Evolutionary conservation across 352 stramenopile genomes (phyloP).

Genomic region (Phytophthora podocarpi): DNA sequence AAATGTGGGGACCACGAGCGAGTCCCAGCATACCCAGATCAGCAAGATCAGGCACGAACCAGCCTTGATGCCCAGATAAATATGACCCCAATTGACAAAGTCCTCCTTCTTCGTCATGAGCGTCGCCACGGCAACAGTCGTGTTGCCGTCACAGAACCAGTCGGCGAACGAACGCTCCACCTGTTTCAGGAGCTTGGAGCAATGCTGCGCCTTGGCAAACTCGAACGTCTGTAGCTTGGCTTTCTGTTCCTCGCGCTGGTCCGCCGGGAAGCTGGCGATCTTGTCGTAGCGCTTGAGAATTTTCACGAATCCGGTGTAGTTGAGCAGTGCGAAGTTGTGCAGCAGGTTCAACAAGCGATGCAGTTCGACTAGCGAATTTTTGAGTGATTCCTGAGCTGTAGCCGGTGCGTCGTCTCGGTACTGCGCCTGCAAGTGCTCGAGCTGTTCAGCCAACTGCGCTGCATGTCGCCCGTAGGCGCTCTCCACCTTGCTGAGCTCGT

Average conservation of each 20-base stretch:
- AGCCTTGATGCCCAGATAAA: slow-evolving; percentile 88
- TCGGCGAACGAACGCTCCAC: slow-evolving; percentile 78
- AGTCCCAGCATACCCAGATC: slow-evolving; percentile 97
- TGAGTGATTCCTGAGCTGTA: slow-evolving; percentile 88
- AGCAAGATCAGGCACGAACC: slow-evolving; percentile 79
- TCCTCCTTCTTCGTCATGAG: slow-evolving; percentile 83
- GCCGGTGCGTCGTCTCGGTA: slow-evolving; percentile 61
- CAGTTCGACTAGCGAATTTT: slow-evolving; percentile 93
- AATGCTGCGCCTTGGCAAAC: slow-evolving; percentile 65
- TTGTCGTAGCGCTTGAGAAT: slow-evolving; percentile 97
- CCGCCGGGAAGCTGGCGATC: slow-evolving; percentile 40
- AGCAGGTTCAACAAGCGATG: slow-evolving; percentile 94
- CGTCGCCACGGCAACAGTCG: slow-evolving; percentile 70
- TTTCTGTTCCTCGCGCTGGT: slow-evolving; percentile 49
- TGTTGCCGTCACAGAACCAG: slow-evolving; percentile 79
- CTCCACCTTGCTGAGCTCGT: slow-evolving; percentile 92
- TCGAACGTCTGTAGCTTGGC: slow-evolving; percentile 55
- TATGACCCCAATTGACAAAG: slow-evolving; percentile 78
- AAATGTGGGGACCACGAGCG: slow-evolving; percentile 84
- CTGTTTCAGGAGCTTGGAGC: slow-evolving; percentile 50
- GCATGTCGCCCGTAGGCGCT: slow-evolving; percentile 90
- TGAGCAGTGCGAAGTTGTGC: slow-evolving; percentile 97
- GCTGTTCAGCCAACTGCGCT: slow-evolving; percentile 80
- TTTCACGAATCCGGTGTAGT: slow-evolving; percentile 98
- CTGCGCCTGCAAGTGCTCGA: slow-evolving; percentile 83